Base-by-base conservation (phyloP, 768 basidiomycete species). In the Leucogyrophana mollusca region DNA sequence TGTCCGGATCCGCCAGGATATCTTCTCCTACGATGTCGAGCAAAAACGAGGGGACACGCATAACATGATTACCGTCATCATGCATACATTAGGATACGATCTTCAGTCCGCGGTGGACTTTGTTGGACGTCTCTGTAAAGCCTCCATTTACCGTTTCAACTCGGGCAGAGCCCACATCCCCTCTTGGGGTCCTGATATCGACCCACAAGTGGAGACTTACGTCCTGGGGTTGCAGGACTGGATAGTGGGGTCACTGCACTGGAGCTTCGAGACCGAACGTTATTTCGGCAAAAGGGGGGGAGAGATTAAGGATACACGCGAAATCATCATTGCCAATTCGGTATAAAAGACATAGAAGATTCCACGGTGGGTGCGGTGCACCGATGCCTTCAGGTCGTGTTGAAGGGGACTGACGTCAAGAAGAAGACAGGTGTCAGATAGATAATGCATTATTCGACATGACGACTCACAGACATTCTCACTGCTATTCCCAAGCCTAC, bases 271-370 rank as follows among this genome's bases (percentile, higher is more conserved):
- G 50, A 61, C 62, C 20, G 61, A 65, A 38, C 55, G 66, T 45
- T 69, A 69, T 51, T 60, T 59, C 23, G 62, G 65, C 14, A 47
- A 61, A 30, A 55, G 53, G 8, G 83, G 82, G 16, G 64, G 58
- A 33, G 61, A 73, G 49, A 73, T 83, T 41, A 84, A 82, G 67
- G 65, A 63, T 23, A 70, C 69, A 18, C 73, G 79, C 35, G 58
- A 75, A 20, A 77, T 86, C 38, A 67, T 74, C 10, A 72, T 86
- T 46, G 35, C 35, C 16, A 21, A 21, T 21, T n/a, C 35, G 35
- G n/a, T 37, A 16, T 21, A 16, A 37, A 9, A 37, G 35, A 21
- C 35, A n/a, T 9, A 7, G n/a, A 37, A 7, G 16, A 30, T 30
- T 30, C 27, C 27, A 30, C 27, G 27, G 27, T 30, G 27, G 27